A percentile compares a stretch with the other conserved stretches of the same genome.
Conservation (phyloP, 495 filamentous ascomycete genomes). For the Hypoxylon trugodes region DNA sequence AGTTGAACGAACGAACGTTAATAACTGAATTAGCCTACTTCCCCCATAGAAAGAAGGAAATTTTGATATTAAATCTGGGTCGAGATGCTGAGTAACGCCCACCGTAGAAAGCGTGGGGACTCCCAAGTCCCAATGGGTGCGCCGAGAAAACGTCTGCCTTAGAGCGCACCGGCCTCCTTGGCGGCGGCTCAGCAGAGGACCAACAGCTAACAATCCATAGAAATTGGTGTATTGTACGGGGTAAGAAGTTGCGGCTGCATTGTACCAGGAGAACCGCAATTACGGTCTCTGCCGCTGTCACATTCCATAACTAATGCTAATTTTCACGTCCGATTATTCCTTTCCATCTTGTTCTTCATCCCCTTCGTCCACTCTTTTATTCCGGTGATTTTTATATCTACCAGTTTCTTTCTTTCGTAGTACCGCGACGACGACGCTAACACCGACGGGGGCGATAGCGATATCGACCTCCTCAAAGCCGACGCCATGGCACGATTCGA, state of each 20-base stretch:
- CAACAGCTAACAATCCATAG: constrained; percentile 10
- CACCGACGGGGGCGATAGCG: neutral
- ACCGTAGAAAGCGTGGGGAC: neutral
- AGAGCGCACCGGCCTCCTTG: constrained; percentile 18
- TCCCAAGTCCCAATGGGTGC: neutral
- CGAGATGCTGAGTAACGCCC: neutral
- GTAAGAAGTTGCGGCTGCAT: neutral
- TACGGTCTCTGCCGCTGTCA: neutral
- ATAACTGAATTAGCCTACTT: too few species aligned
- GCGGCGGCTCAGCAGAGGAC: constrained; percentile 5
- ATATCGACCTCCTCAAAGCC: neutral
- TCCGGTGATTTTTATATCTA: neutral
- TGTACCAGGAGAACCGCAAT: neutral
- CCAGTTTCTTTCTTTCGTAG: neutral
- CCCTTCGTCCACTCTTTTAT: neutral
- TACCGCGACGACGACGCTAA: neutral
- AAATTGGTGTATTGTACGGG: neutral
- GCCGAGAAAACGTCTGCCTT: neutral
- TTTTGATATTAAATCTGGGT: neutral
- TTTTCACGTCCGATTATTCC: neutral
- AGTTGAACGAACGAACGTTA: too few species aligned
- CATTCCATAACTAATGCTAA: neutral
- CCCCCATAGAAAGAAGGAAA: constrained; percentile 9
- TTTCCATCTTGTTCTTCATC: neutral
- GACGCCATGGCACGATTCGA: constrained; percentile 27